Conservation (phyloP, 2,329 filamentous ascomycete genomes). For the Bipolaris sorokiniana region DNA sequence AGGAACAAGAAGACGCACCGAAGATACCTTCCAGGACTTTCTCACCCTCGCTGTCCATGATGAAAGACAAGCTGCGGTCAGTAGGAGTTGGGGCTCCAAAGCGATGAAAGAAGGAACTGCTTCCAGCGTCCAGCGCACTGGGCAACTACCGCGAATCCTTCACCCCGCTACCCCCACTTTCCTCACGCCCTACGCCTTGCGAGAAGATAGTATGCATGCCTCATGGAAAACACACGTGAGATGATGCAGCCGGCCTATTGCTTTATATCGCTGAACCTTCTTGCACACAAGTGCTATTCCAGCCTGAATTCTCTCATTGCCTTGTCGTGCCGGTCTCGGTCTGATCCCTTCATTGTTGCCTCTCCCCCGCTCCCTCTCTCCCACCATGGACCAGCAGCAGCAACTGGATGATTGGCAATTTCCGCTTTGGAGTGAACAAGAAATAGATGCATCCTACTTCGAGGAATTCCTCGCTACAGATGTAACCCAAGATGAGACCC, state of each 20-base stretch:
- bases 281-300: neutral
- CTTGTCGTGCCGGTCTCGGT: slow-evolving; percentile 6
- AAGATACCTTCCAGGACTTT: slow-evolving; percentile 33
- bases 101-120: slow-evolving; percentile 5
- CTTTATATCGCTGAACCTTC: neutral
- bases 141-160: slow-evolving; percentile 5
- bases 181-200: slow-evolving; percentile 16
- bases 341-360: neutral
- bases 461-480: slow-evolving; percentile 8
- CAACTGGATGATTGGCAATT: slow-evolving; percentile 5
- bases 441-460: slow-evolving; percentile 9
- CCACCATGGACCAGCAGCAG: slow-evolving; percentile 13
- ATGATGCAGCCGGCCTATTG: neutral
- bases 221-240: neutral
- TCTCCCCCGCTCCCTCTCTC: neutral
- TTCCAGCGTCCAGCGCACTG: neutral
- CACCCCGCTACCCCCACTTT: neutral
- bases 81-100: neutral
- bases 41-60: slow-evolving; percentile 5
- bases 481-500: neutral
- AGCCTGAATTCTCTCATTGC: neutral
- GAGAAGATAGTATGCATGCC: neutral
- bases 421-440: slow-evolving; percentile 6
- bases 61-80: slow-evolving; percentile 1
- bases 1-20: slow-evolving; percentile 15